phyloP scores from a whole-genome alignment of 495 filamentous ascomycete species.

The Trypethelium eluteriae region DNA sequence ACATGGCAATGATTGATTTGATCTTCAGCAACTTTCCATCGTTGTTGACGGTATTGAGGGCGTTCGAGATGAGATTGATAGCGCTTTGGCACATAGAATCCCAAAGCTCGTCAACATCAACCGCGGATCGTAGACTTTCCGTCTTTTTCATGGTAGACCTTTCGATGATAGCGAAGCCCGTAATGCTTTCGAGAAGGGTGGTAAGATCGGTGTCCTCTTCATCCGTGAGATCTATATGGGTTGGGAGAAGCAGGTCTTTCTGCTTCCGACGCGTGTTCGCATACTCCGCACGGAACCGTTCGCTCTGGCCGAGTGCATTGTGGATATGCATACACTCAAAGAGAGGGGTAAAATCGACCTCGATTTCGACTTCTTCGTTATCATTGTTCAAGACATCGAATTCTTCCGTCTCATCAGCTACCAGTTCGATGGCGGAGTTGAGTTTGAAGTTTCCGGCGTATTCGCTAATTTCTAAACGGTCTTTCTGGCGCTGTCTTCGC shows the following conservation, averaged over 20 bases:
- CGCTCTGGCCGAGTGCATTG: conserved; percentile 83
- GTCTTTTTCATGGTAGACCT: conserved; percentile 83
- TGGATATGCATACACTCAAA: conserved; percentile 97
- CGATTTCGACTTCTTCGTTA: conserved; percentile 47
- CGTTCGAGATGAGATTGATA: conserved; percentile 68
- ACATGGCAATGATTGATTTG: conserved; percentile 83
- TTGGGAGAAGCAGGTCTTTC: conserved; percentile 79
- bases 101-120: conserved; percentile 96
- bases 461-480: conserved; percentile 61
- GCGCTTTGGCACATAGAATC: conserved; percentile 92
- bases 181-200: conserved; percentile 82
- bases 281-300: conserved; percentile 85
- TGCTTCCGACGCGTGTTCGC: conserved; percentile 80
- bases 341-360: conserved; percentile 88
- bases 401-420: conserved; percentile 90
- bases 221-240: conserved; percentile 59
- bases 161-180: conserved; percentile 95
- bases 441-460: conserved; percentile 76
- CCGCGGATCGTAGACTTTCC: conserved; percentile 68
- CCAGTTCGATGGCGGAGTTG: conserved; percentile 91
- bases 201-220: conserved; percentile 70
- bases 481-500: conserved; percentile 73
- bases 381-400: conserved; percentile 93
- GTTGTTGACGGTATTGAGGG: conserved; percentile 67
- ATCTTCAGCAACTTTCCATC: conserved; percentile 82